Base-by-base conservation (phyloP, 2,329 filamentous ascomycete genomes). In the Penicillium sp. region DNA sequence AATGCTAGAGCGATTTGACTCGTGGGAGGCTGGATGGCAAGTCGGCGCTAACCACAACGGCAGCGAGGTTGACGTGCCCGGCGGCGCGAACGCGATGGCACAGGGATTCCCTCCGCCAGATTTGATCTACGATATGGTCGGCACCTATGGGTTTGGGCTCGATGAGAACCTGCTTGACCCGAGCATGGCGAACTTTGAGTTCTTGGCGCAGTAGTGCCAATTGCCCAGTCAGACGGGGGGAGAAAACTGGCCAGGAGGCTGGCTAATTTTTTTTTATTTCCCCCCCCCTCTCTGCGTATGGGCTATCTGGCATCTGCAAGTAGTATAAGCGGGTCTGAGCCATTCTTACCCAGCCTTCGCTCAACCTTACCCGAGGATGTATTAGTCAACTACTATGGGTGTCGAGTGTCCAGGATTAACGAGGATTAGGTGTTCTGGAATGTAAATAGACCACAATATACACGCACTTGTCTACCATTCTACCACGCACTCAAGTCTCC, bases 51-150 rank as follows among this genome's bases (percentile, higher is more conserved):
- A 59, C 17, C 44, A 56, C 47, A 37, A 68, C 37, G 57, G 51
- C 57, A 19, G 54, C 35, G 67, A 67, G 7, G 64, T 66, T 35
- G 74, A 76, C 3, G 70, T 78, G n/a, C 76, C 76, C n/a, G 76
- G 76, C 12, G 76, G 76, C 24, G 73, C 76, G 13, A 79, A 79
- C 61, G 76, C 76, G 2, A 78, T 79, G 76, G 76, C 76, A 0
- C 76, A 79, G 58, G 76, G 76, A 8, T 78, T 78, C 47, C 76
- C 76, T 7, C 76, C 77, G 3, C 77, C 76, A 8, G 77, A 79
- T 64, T 59, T 79, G 62, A 79, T 79, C 38, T 79, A 78, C 61
- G 76, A 77, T 51, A 79, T 79, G 77, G 76, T 79, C n/a, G 77
- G 77, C 19, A 78, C 77, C 17, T 79, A 79, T 66, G 77, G 77